Evolutionary conservation across 495 filamentous ascomycete genomes (phyloP).

Genomic region (Collariella sp.): DNA sequence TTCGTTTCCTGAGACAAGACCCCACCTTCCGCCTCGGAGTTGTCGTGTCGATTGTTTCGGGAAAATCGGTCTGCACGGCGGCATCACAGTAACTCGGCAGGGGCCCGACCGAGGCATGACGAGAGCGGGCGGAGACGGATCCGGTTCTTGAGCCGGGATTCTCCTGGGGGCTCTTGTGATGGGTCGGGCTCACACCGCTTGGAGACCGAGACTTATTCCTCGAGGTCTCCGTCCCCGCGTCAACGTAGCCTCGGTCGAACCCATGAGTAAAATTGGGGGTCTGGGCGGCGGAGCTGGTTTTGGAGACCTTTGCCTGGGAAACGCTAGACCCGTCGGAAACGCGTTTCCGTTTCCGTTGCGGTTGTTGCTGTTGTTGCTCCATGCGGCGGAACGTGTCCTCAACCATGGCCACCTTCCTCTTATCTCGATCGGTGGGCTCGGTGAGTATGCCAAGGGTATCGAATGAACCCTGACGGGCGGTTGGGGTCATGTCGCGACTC

Average conservation of each 20-base stretch:
- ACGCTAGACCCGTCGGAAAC: slow-evolving; percentile 46
- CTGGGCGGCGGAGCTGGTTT: slow-evolving; percentile 26
- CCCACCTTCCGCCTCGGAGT: slow-evolving; percentile 36
- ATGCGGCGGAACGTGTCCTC: slow-evolving; percentile 66
- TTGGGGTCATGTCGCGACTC: slow-evolving; percentile 77
- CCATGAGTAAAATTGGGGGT: slow-evolving; percentile 28
- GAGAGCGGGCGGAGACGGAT: slow-evolving; percentile 20
- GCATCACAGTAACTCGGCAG: slow-evolving; percentile 37
- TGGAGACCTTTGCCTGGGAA: slow-evolving; percentile 32
- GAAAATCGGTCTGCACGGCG: slow-evolving; percentile 41
- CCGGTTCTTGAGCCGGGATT: slow-evolving; percentile 11
- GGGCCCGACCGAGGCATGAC: slow-evolving; percentile 25
- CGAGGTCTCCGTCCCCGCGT: slow-evolving; percentile 41
- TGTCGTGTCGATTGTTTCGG: slow-evolving; percentile 22
- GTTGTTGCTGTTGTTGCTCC: slow-evolving; percentile 44
- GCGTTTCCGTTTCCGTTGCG: slow-evolving; percentile 51
- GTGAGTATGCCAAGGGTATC: slow-evolving; percentile 43
- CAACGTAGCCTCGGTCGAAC: slow-evolving; percentile 37
- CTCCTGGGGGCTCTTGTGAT: slow-evolving; percentile 14
- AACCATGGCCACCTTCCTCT: slow-evolving; percentile 74
- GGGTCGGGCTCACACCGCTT: slow-evolving; percentile 33
- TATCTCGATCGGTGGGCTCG: slow-evolving; percentile 77
- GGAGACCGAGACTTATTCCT: slow-evolving; percentile 43
- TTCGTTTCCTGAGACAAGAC: slow-evolving; percentile 36
- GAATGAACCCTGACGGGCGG: slow-evolving; percentile 44